Evolutionary conservation across 345 rosid genomes (phyloP).

Genomic region (Orychophragmus violaceus): DNA sequence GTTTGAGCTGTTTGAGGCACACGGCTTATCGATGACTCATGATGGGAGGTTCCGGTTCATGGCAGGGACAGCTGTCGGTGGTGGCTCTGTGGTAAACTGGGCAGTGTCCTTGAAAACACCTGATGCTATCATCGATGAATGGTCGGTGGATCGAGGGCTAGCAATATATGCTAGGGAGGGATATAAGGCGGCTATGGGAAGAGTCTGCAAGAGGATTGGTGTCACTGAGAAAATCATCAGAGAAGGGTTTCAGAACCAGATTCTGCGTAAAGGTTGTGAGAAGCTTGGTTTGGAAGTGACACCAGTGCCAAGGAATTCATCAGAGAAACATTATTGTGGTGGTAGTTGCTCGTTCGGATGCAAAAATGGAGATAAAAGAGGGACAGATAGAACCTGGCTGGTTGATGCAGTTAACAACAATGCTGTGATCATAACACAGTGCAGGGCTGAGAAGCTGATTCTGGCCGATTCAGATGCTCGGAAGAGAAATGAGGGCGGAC

Average conservation of each 20-base stretch:
- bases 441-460: slow-evolving; percentile 49
- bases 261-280: slow-evolving; percentile 61
- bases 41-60: slow-evolving; percentile 40
- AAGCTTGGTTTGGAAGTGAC: slow-evolving; percentile 51
- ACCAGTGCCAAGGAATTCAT: slow-evolving; percentile 41
- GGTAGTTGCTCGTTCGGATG: slow-evolving; percentile 64
- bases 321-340: slow-evolving; percentile 55
- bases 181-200: slow-evolving; percentile 49
- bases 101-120: slow-evolving; percentile 52
- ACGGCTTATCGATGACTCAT: slow-evolving; percentile 37
- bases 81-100: slow-evolving; percentile 69
- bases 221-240: slow-evolving; percentile 37
- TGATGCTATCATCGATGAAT: slow-evolving; percentile 43
- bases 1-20: slow-evolving; percentile 45
- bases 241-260: slow-evolving; percentile 66
- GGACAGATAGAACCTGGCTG: slow-evolving; percentile 57
- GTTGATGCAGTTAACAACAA: slow-evolving; percentile 53
- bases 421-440: slow-evolving; percentile 54
- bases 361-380: slow-evolving; percentile 55
- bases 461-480: slow-evolving; percentile 32
- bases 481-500: slow-evolving; percentile 17
- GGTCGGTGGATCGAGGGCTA: slow-evolving; percentile 45
- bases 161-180: slow-evolving; percentile 35
- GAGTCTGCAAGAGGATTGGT: slow-evolving; percentile 43
- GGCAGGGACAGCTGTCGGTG: slow-evolving; percentile 65